phyloP scores from a whole-genome alignment of 306 rosid genomes.

The Cyamopsis tetragonoloba region DNA sequence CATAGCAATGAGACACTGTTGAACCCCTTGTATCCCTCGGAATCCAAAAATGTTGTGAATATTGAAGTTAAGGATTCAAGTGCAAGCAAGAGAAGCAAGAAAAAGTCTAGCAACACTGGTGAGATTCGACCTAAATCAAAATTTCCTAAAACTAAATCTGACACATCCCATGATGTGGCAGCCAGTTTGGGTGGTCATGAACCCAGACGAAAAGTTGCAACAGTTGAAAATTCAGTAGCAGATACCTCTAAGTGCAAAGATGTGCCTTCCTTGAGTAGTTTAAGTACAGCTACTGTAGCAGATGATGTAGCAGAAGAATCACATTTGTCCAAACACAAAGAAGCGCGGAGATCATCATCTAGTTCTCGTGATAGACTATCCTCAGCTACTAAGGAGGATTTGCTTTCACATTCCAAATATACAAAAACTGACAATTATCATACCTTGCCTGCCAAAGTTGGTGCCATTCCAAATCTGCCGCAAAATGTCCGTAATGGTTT shows the following conservation, averaged over 20 bases:
- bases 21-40: conserved; percentile 14
- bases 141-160: conserved; percentile 32
- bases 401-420: conserved; percentile 36
- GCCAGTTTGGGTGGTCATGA: conserved; percentile 37
- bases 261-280: conserved; percentile 29
- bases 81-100: conserved; percentile 42
- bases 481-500: conserved; percentile 63
- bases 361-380: conserved; percentile 34
- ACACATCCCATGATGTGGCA: conserved; percentile 33
- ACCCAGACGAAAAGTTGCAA: conserved; percentile 35
- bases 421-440: conserved; percentile 43
- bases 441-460: conserved; percentile 42
- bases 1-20: conserved; percentile 18
- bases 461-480: conserved; percentile 36
- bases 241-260: conserved; percentile 41
- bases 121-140: conserved; percentile 36
- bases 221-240: conserved; percentile 36
- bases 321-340: conserved; percentile 31
- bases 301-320: conserved; percentile 38
- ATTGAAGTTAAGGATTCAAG: conserved; percentile 29
- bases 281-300: conserved; percentile 19
- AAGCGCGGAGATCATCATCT: conserved; percentile 34
- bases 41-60: conserved; percentile 25
- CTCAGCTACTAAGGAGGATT: conserved; percentile 38
- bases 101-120: conserved; percentile 34